phyloP scores from a whole-genome alignment of 495 filamentous ascomycete genomes.

The Penicillium cinerascens region DNA sequence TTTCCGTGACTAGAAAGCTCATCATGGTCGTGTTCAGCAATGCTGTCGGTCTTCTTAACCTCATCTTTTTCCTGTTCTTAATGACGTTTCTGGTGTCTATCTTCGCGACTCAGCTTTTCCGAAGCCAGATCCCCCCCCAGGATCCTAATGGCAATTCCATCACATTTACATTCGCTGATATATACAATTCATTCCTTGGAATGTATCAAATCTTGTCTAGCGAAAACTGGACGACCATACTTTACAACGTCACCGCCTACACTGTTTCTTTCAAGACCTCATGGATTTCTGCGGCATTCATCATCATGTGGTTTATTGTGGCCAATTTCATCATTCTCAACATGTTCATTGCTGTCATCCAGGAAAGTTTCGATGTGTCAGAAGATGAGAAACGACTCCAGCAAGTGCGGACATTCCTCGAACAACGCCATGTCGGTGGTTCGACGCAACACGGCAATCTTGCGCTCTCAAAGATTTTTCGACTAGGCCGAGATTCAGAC shows the following conservation, averaged over 20 bases:
- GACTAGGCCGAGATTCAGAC: constrained; percentile 61
- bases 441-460: constrained; percentile 61
- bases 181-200: constrained; percentile 92
- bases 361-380: constrained; percentile 99
- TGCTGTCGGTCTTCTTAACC: constrained; percentile 83
- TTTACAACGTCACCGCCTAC: constrained; percentile 77
- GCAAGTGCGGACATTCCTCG: constrained; percentile 90
- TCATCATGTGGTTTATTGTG: constrained; percentile 94
- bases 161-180: constrained; percentile 75
- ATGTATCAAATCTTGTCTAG: constrained; percentile 99
- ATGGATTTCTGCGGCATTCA: constrained; percentile 94
- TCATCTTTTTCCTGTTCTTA: constrained; percentile 94
- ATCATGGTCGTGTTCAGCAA: constrained; percentile 88
- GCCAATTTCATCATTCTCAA: constrained; percentile 95
- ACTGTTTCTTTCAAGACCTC: constrained; percentile 59
- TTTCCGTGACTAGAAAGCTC: constrained; percentile 79
- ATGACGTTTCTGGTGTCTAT: constrained; percentile 92
- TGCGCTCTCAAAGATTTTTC: constrained; percentile 83
- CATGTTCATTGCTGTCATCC: constrained; percentile 99
- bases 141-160: constrained; percentile 56
- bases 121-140: constrained; percentile 67
- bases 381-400: constrained; percentile 97
- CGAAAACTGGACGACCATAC: constrained; percentile 87
- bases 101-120: constrained; percentile 89
- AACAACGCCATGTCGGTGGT: constrained; percentile 79